Evolutionary conservation across 495 filamentous ascomycete genomes (phyloP), one percentile per base, ranked within the genome.

Genomic region (Penicillium goetzii): DNA sequence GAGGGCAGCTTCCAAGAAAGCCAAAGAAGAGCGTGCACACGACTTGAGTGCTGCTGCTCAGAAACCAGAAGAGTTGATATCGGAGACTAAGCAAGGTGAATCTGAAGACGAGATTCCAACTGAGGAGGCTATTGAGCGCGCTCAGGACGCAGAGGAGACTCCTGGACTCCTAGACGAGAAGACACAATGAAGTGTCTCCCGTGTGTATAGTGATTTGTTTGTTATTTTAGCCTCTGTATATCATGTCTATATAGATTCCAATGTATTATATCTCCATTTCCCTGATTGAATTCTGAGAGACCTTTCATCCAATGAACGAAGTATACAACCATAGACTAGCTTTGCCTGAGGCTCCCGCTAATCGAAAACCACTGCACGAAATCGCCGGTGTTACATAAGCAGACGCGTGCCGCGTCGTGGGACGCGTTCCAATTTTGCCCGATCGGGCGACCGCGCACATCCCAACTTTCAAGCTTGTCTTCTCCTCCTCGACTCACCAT

Each of bases 361-460:
- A n/a, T n/a, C n/a, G n/a, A n/a, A n/a, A n/a, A n/a, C n/a, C 28
- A 30, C 6, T 30, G 3, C 28, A 34, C 3, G 4, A 7, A 34
- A 7, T 34, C 8, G 47, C 5, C 4, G 21, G 45, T 34, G 30
- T 61, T 61, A 61, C 19, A 47, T 61, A 61, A 61, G 9, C 50
- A 17, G 3, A 60, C 58, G 50, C 59, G 59, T 21, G 21, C 36
- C 59, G 50, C 34, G 50, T 58, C 47, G 54, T 58, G 36, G 51
- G 47, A 75, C 77, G 76, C 77, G 76, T 73, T 68, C 54, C 69
- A 80, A 80, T 80, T 74, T 63, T 78, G 64, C 77, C 76, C 19
- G 55, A 75, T 80, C 63, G 62, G 73, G 76, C 67, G 45, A 59
- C 52, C 74, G 74, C 61, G 64, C 67, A 60, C 30, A 32, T 58